phyloP scores from a whole-genome alignment of 1,139 yeast species.

The Candida sp. region DNA sequence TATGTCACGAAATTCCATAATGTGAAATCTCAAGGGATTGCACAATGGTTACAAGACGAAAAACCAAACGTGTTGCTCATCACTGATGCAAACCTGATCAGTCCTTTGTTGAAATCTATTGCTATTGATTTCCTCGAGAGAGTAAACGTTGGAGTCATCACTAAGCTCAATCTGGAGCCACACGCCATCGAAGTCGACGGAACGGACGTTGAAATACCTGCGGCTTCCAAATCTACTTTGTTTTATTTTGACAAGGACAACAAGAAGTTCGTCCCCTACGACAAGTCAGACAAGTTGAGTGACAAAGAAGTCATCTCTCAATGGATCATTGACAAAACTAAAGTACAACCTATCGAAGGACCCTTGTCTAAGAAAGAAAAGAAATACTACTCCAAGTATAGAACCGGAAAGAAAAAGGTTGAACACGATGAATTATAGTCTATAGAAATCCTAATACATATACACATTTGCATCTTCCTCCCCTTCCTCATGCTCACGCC shows the following conservation, averaged over 20 bases:
- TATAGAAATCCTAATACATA: background rate
- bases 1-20: slow-evolving; percentile 59
- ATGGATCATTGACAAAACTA: slow-evolving; percentile 37
- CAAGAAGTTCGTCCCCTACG: slow-evolving; percentile 24
- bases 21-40: slow-evolving; percentile 24
- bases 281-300: slow-evolving; percentile 26
- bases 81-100: slow-evolving; percentile 49
- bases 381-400: slow-evolving; percentile 32
- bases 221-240: slow-evolving; percentile 28
- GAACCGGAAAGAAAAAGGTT: slow-evolving; percentile 31
- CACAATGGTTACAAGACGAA: slow-evolving; percentile 31
- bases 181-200: slow-evolving; percentile 22
- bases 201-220: slow-evolving; percentile 23
- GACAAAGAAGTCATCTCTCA: slow-evolving; percentile 35
- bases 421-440: slow-evolving; percentile 39
- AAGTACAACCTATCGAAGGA: slow-evolving; percentile 40
- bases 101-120: slow-evolving; percentile 71
- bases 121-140: slow-evolving; percentile 70
- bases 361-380: slow-evolving; percentile 39
- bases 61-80: slow-evolving; percentile 45
- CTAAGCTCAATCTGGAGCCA: slow-evolving; percentile 21
- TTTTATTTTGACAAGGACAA: slow-evolving; percentile 28
- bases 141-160: slow-evolving; percentile 33
- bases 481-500: too few species aligned
- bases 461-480: slow-evolving; percentile 5